These are phyloP conservation scores for Kwoniella bestiolae DNA, from an alignment of 768 basidiomycete genomes.

Conservation along the genomic window DNA sequence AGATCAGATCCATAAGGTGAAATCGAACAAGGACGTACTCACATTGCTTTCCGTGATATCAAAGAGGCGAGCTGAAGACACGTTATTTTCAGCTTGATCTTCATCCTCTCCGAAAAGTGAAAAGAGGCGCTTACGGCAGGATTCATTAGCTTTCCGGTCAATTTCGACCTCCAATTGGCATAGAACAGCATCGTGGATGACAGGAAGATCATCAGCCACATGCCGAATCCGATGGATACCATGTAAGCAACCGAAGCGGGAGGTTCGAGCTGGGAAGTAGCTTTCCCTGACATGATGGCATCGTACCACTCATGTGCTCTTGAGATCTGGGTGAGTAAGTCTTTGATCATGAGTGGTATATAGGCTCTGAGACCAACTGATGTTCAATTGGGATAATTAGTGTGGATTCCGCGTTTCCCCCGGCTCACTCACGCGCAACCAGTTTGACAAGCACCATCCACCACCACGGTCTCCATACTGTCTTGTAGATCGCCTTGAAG, in stretches of 20 bases:
- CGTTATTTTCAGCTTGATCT: neutral
- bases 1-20: neutral
- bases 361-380: slow-evolving; percentile 23
- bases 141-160: neutral
- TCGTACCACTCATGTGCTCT: slow-evolving; percentile 43
- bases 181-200: neutral
- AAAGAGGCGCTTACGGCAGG: neutral
- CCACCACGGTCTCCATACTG: slow-evolving; percentile 32
- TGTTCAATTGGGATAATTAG: neutral
- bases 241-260: neutral
- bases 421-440: neutral
- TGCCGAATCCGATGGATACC: slow-evolving; percentile 57
- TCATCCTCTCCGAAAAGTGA: too few species aligned
- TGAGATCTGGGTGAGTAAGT: slow-evolving; percentile 28
- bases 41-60: slow-evolving; percentile 7
- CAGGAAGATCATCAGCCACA: slow-evolving; percentile 42
- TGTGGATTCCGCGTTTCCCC: neutral
- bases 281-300: neutral
- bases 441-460: slow-evolving; percentile 8
- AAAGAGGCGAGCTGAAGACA: neutral
- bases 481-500: slow-evolving; percentile 33
- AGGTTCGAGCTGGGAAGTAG: too few species aligned
- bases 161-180: slow-evolving; percentile 1
- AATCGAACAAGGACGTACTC: neutral
- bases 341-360: slow-evolving; percentile 29